Conservation (phyloP, 2,329 filamentous ascomycete species). For the Penicillium sp. region DNA sequence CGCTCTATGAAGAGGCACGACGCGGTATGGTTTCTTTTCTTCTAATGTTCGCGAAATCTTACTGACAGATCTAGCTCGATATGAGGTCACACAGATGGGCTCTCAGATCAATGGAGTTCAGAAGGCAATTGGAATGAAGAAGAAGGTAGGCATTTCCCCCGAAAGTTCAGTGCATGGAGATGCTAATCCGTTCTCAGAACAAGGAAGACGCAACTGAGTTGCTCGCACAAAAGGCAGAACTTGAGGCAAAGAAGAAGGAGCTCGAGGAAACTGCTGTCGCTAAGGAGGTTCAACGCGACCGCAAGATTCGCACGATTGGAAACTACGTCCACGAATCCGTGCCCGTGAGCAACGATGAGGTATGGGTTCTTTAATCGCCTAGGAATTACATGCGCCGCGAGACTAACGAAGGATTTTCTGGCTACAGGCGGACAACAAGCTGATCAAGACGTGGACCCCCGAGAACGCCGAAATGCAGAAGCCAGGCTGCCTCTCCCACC, state of each 20-base stretch:
- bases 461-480: constrained; percentile 72
- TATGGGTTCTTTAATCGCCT: constrained; percentile 29
- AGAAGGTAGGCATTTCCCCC: constrained; percentile 63
- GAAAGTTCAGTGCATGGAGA: background rate
- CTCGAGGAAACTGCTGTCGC: constrained; percentile 70
- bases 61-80: constrained; percentile 55
- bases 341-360: constrained; percentile 77
- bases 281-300: constrained; percentile 71
- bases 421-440: constrained; percentile 69
- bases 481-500: constrained; percentile 78
- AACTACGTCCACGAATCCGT: constrained; percentile 91
- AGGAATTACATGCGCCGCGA: background rate
- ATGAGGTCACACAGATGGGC: constrained; percentile 74
- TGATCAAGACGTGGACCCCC: constrained; percentile 77
- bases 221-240: constrained; percentile 70
- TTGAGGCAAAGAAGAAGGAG: constrained; percentile 79
- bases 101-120: constrained; percentile 83
- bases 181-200: constrained; percentile 48
- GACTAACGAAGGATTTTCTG: background rate
- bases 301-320: constrained; percentile 79
- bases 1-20: constrained; percentile 80
- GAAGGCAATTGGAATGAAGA: constrained; percentile 87
- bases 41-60: background rate
- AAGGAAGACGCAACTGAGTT: constrained; percentile 85
- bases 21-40: constrained; percentile 54